phyloP scores from a whole-genome alignment of 2,329 filamentous ascomycete species.

The Colletotrichum chrysophilum region DNA sequence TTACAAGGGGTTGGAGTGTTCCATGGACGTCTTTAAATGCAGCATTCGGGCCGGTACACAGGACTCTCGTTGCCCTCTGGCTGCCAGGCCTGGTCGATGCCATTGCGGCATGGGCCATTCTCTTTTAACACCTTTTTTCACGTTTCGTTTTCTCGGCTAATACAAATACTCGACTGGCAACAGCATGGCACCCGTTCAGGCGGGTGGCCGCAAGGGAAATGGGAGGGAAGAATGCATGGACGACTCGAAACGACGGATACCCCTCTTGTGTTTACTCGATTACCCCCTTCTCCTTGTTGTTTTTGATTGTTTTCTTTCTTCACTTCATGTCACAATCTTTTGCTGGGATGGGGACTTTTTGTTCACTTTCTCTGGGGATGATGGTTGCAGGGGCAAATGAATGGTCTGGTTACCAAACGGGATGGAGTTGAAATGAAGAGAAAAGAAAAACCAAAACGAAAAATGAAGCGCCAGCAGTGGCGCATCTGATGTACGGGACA shows the following conservation, averaged over 20 bases:
- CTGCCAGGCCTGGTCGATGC: slow-evolving; percentile 7
- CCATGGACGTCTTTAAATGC: neutral
- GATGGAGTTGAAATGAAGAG: slow-evolving; percentile 25
- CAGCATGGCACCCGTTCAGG: slow-evolving; percentile 34
- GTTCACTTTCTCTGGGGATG: slow-evolving; percentile 22
- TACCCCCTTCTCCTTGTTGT: slow-evolving; percentile 22
- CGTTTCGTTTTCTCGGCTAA: slow-evolving; percentile 27
- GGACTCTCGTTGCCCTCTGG: slow-evolving; percentile 21
- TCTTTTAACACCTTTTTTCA: slow-evolving; percentile 22
- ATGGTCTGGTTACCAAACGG: slow-evolving; percentile 23
- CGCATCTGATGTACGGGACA: slow-evolving; percentile 23
- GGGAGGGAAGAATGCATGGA: slow-evolving; percentile 49
- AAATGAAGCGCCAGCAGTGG: slow-evolving; percentile 12
- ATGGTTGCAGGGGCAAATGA: neutral
- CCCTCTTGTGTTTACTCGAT: slow-evolving; percentile 31
- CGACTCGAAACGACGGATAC: slow-evolving; percentile 51
- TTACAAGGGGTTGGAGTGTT: slow-evolving; percentile 12
- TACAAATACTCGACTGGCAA: slow-evolving; percentile 45
- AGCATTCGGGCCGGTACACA: slow-evolving; percentile 20
- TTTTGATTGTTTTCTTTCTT: slow-evolving; percentile 8
- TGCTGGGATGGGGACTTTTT: neutral
- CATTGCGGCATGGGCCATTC: neutral
- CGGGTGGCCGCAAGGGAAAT: slow-evolving; percentile 29
- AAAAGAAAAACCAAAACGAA: slow-evolving; percentile 23
- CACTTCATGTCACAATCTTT: slow-evolving; percentile 18